These are phyloP conservation scores for Phytophthora foliorum DNA, from an alignment of 352 stramenopile species.

Conservation along the genomic window DNA sequence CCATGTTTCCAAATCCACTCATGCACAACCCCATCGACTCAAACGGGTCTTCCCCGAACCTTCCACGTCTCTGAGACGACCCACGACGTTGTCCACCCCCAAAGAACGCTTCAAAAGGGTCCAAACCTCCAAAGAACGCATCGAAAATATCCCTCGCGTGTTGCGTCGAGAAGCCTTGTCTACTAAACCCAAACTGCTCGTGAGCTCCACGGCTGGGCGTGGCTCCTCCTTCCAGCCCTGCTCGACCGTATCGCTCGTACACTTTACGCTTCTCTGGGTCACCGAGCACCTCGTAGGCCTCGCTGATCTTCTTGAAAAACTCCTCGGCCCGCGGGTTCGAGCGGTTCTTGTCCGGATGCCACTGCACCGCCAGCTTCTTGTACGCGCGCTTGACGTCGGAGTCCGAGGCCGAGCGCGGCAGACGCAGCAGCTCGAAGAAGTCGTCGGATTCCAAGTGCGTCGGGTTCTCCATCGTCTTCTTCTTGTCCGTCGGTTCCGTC, in stretches of 20 bases:
- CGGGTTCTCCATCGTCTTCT: conserved; percentile 29
- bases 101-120: conserved; percentile 75
- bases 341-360: conserved; percentile 95
- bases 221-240: conserved; percentile 23
- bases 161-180: conserved; percentile 52
- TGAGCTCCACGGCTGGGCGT: not conserved
- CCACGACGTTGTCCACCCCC: conserved; percentile 28
- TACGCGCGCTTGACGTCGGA: conserved; percentile 78
- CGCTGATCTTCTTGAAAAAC: conserved; percentile 91
- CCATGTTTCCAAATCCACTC: conserved; percentile 49
- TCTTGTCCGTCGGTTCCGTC: conserved; percentile 4
- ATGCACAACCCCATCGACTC: conserved; percentile 42
- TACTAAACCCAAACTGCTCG: conserved; percentile 40
- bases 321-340: conserved; percentile 82
- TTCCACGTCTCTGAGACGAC: conserved; percentile 23
- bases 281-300: conserved; percentile 92
- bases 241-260: conserved; percentile 67
- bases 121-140: conserved; percentile 66
- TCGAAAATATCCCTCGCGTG: conserved; percentile 80
- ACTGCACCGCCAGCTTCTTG: conserved; percentile 84
- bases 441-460: conserved; percentile 73
- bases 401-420: conserved; percentile 50
- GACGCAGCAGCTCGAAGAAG: conserved; percentile 74
- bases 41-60: conserved; percentile 43
- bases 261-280: conserved; percentile 68